phyloP scores from a whole-genome alignment of 23 red algal species.

The Gracilariopsis chorda region DNA sequence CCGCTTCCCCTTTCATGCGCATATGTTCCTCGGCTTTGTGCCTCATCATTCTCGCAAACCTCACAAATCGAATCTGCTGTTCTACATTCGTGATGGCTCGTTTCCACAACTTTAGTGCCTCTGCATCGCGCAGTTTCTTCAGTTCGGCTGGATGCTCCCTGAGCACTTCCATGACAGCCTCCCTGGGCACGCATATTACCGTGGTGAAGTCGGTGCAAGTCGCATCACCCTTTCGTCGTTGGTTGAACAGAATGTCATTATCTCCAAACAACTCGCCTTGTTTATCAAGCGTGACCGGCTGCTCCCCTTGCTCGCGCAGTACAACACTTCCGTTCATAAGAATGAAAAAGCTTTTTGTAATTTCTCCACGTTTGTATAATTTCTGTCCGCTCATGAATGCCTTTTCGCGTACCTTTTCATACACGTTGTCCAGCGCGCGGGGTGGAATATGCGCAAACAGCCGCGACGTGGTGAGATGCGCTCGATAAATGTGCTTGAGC shows the following conservation, averaged over 20 bases:
- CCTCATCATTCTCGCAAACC: slow-evolving; percentile 27
- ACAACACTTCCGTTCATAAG: slow-evolving; percentile 40
- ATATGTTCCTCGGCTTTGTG: slow-evolving; percentile 24
- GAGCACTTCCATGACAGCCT: slow-evolving; percentile 43
- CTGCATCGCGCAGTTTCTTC: slow-evolving; percentile 10
- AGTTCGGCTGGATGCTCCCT: slow-evolving; percentile 1
- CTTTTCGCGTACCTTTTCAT: slow-evolving; percentile 2
- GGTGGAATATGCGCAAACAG: slow-evolving; percentile 13
- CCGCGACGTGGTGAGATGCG: neutral
- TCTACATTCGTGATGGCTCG: slow-evolving; percentile 38
- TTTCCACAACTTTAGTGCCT: slow-evolving; percentile 57
- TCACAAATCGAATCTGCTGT: slow-evolving; percentile 44
- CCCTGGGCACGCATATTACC: slow-evolving; percentile 28
- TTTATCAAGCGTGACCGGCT: neutral
- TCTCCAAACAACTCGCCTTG: slow-evolving; percentile 69
- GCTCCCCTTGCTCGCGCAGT: neutral
- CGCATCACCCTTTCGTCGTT: slow-evolving; percentile 32
- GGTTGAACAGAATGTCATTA: slow-evolving; percentile 49
- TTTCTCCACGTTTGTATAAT: slow-evolving; percentile 40
- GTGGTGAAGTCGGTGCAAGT: slow-evolving; percentile 6
- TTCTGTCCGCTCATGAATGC: neutral
- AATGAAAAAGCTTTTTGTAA: slow-evolving; percentile 30
- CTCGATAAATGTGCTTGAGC: slow-evolving; percentile 16
- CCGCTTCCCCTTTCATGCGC: neutral
- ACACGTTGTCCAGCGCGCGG: slow-evolving; percentile 14